Conservation (phyloP, 495 filamentous ascomycete genomes). For the Cenococcum geophilum region DNA sequence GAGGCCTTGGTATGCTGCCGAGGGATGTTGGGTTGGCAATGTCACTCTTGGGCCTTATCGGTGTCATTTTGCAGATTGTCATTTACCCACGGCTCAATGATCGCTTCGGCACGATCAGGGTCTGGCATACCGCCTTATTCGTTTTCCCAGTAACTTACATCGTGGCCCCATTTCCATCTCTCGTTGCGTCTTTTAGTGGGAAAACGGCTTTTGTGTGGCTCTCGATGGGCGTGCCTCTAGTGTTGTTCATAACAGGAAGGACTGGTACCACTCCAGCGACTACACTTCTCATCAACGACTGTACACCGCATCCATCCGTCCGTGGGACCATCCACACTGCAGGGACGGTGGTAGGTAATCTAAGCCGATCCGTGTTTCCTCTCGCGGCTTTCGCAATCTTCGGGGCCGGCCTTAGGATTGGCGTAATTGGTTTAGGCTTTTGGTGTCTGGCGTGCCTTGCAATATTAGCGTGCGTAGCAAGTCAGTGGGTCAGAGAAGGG, state of each 20-base stretch:
- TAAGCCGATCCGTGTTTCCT: constrained; percentile 17
- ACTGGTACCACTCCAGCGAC: constrained; percentile 14
- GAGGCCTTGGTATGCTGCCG: constrained; percentile 11
- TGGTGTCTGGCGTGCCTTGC: constrained; percentile 16
- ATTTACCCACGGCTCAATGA: constrained; percentile 13
- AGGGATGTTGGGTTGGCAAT: constrained; percentile 10
- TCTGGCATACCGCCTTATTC: constrained; percentile 18
- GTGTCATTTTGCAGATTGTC: constrained; percentile 7
- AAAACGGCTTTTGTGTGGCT: constrained; percentile 7
- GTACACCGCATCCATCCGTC: constrained; percentile 12
- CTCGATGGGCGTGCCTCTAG: neutral
- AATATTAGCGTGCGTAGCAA: constrained; percentile 8
- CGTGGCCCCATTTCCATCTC: constrained; percentile 10
- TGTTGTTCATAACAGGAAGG: constrained; percentile 8
- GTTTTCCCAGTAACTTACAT: constrained; percentile 14
- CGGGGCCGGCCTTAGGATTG: constrained; percentile 8
- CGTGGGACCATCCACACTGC: constrained; percentile 17
- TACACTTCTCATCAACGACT: constrained; percentile 17
- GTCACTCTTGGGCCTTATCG: neutral
- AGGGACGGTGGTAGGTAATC: constrained; percentile 10
- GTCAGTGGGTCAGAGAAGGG: constrained; percentile 14
- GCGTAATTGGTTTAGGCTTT: constrained; percentile 17
- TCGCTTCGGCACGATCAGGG: constrained; percentile 11
- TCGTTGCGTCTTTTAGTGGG: constrained; percentile 1
- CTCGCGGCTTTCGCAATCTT: constrained; percentile 6